Base-by-base conservation (phyloP, 2,329 filamentous ascomycete genomes). In the Ceratocystis alfenasii region DNA sequence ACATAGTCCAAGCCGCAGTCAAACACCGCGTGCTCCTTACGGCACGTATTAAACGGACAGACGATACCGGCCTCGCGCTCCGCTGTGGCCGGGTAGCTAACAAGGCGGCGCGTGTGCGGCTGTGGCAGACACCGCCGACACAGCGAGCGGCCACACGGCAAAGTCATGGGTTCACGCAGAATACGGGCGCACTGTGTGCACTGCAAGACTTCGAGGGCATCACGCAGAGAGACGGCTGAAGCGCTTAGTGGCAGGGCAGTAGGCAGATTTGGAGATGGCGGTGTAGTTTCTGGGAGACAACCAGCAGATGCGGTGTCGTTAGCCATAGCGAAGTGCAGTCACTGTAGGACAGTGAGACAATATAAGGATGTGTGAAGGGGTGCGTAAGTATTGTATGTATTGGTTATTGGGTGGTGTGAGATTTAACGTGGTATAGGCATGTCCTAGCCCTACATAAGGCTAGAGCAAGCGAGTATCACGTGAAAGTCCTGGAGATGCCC, bases 1-100 rank as follows among this genome's bases (percentile, higher is more conserved):
- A 86, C 85, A 46, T 95, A 87, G 76, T 96, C 90, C 6, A 87
- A 76, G 60, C 81, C 83, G 74, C 89, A 95, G 71, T 95, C 91
- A 2, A 81, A 87, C 20, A 87, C 72, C 0, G 90, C 86, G 75
- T 96, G 92, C 66, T 91, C 87, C 68, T 80, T 80, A 15, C 74
- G 75, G 70, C 90, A 95, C 1, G 79, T 79, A 7, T 74, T 67
- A 68, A 90, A 87, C 0, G 88, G 88, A 72, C 92, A 96, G n/a
- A 74, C 75, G 71, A 95, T 89, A 0, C 87, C 89, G 70, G 84
- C 79, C 50, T 84, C 77, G 48, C 90, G 82, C 53, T 83, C 84
- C 5, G 85, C 82, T 1, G 81, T 80, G 17, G 84, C 84, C 0
- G 90, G 90, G 74, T 93, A 95, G 1, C 89, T 87, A 67, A 95